A percentile compares a stretch with the other conserved stretches of the same genome.
phyloP scores from a whole-genome alignment of 2,329 filamentous ascomycete species.

The Talaromyces sp. region DNA sequence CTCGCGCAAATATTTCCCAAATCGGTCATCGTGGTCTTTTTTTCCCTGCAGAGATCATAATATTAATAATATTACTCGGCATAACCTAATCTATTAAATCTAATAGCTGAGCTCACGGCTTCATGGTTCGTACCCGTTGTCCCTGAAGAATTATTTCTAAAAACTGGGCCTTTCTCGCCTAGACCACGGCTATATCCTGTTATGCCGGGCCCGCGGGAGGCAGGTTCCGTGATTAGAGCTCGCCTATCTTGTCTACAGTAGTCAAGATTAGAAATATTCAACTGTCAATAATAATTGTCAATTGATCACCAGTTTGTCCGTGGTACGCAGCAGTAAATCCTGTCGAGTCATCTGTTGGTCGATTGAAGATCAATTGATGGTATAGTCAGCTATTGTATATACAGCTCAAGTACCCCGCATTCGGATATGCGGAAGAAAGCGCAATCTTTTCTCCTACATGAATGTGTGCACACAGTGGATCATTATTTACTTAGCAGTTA shows the following conservation, averaged over 20 bases:
- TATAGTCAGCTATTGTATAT: no score
- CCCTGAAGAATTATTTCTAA: no score
- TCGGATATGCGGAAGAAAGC: background rate
- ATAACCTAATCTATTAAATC: background rate
- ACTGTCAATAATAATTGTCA: no score
- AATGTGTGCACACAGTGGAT: background rate
- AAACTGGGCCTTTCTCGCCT: background rate
- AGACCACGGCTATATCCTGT: no score
- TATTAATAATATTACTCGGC: no score
- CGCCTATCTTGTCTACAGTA: background rate
- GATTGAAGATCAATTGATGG: no score
- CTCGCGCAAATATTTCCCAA: background rate
- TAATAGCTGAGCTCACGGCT: background rate
- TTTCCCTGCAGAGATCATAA: background rate
- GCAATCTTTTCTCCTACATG: background rate
- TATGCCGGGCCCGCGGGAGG: no score
- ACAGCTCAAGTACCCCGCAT: background rate
- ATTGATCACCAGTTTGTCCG: no score
- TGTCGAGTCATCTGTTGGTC: background rate
- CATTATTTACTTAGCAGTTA: background rate
- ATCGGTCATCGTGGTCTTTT: background rate
- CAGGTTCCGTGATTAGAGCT: background rate
- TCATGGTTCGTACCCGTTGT: no score
- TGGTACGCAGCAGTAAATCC: background rate
- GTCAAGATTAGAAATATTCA: no score